These are phyloP conservation scores for Azolla pinnata DNA, from an alignment of 75 land plant genomes.

Conservation along the genomic window DNA sequence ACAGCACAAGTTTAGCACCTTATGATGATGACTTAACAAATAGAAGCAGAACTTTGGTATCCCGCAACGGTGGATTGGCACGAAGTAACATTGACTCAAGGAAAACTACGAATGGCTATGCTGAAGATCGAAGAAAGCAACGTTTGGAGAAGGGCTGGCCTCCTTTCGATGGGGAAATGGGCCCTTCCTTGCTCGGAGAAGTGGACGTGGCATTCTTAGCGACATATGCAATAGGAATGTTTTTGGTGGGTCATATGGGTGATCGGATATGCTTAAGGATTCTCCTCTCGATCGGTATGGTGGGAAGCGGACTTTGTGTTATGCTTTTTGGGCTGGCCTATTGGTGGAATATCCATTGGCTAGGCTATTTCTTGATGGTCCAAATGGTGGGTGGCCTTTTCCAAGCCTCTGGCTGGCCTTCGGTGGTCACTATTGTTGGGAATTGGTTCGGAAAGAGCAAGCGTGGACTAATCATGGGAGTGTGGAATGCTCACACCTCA, in stretches of 20 bases:
- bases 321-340: constrained; percentile 54
- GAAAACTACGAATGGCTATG: too few relatives aligned
- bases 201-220: constrained; percentile 61
- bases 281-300: constrained; percentile 54
- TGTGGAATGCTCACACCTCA: constrained; percentile 36
- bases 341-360: constrained; percentile 49
- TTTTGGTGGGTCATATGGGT: constrained; percentile 61
- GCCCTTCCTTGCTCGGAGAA: constrained; percentile 45
- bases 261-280: constrained; percentile 38
- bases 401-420: constrained; percentile 36
- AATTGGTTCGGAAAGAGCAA: constrained; percentile 30
- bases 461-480: constrained; percentile 31
- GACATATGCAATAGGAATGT: constrained; percentile 65
- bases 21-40: too few relatives aligned
- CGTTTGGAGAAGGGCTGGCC: constrained; percentile 52
- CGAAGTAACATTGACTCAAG: too few relatives aligned
- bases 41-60: too few relatives aligned
- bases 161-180: constrained; percentile 51
- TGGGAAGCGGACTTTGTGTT: constrained; percentile 49
- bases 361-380: constrained; percentile 42
- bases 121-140: too few relatives aligned
- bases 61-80: too few relatives aligned
- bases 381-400: constrained; percentile 24
- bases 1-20: too few relatives aligned
- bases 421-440: constrained; percentile 27